Percentiles rank a stretch among this genome's conserved stretches.
Evolutionary conservation across 2,329 filamentous ascomycete genomes (phyloP).

Genomic region (Cadophora gregata): DNA sequence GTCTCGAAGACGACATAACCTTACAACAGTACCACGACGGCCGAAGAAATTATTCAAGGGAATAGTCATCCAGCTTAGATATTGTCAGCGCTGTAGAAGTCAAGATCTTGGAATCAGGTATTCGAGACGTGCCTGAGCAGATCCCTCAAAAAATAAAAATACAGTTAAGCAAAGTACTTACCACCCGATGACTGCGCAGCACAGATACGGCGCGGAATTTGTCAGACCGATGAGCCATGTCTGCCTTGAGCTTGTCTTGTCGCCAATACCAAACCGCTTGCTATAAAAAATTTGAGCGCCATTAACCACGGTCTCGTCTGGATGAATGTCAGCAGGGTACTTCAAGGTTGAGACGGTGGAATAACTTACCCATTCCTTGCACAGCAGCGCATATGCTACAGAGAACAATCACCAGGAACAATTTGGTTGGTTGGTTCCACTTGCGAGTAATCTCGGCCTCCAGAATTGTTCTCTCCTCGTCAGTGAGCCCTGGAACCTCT

Average conservation of each 20-base stretch:
- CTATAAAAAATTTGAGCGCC: slow-evolving; percentile 69
- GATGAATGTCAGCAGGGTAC: not conserved
- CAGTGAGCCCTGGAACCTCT: slow-evolving; percentile 58
- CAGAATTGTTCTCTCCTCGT: slow-evolving; percentile 62
- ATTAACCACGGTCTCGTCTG: slow-evolving; percentile 70
- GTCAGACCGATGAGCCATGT: slow-evolving; percentile 64
- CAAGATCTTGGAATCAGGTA: too few species aligned
- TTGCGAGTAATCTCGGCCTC: slow-evolving; percentile 56
- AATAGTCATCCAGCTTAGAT: slow-evolving; percentile 50
- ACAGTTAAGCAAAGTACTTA: too few species aligned
- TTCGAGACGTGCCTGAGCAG: too few species aligned
- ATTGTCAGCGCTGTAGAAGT: too few species aligned
- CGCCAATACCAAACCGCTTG: slow-evolving; percentile 39
- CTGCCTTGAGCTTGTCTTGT: slow-evolving; percentile 16
- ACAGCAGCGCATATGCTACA: not conserved
- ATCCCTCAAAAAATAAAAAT: too few species aligned
- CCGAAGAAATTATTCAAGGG: slow-evolving; percentile 68
- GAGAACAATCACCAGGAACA: not conserved
- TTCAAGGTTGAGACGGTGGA: not conserved
- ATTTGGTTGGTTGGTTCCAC: not conserved
- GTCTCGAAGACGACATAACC: not conserved
- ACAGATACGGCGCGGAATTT: slow-evolving; percentile 61
- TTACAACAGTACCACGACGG: slow-evolving; percentile 66
- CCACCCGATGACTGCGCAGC: slow-evolving; percentile 60
- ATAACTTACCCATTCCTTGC: not conserved